Evolutionary conservation across 2,329 filamentous ascomycete species (phyloP).

Genomic region (Ascochyta viciae-villosae): DNA sequence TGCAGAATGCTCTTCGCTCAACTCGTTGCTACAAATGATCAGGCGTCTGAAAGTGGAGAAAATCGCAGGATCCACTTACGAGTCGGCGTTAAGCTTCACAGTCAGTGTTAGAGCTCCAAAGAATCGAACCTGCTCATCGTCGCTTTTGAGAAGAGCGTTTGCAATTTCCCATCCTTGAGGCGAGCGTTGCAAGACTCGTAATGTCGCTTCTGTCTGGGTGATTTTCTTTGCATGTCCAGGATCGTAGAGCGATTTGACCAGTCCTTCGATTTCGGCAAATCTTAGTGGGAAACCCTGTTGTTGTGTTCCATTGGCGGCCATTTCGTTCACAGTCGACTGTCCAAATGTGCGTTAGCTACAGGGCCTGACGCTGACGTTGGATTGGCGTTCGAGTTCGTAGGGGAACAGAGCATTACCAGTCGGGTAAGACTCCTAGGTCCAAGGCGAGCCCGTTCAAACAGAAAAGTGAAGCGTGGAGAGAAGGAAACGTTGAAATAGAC

Average conservation of each 20-base stretch:
- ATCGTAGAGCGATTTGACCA: constrained; percentile 61
- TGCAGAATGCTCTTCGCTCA: constrained; percentile 45
- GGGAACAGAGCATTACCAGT: background rate
- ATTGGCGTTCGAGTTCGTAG: background rate
- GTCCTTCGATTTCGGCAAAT: constrained; percentile 49
- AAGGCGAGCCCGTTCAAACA: background rate
- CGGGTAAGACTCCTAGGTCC: background rate
- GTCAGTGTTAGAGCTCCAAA: constrained; percentile 93
- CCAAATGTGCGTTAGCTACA: background rate
- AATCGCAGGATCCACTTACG: constrained; percentile 58
- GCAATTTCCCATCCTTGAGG: constrained; percentile 86
- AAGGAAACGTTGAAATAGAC: background rate
- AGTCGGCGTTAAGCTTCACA: constrained; percentile 92
- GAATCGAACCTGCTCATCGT: constrained; percentile 81
- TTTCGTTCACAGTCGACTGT: constrained; percentile 5
- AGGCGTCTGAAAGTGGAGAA: constrained; percentile 1
- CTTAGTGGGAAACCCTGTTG: constrained; percentile 35
- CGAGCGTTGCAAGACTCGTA: constrained; percentile 81
- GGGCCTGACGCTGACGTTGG: background rate
- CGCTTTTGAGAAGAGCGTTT: constrained; percentile 72
- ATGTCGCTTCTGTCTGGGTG: constrained; percentile 69
- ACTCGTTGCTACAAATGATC: constrained; percentile 28
- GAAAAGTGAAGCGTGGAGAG: background rate
- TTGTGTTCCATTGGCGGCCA: constrained; percentile 10
- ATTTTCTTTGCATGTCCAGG: constrained; percentile 56